A percentile compares a stretch with the other conserved stretches of the same genome.
These are phyloP conservation scores for Xylaria sp. DNA, from an alignment of 2,329 filamentous ascomycete genomes.

Conservation along the genomic window DNA sequence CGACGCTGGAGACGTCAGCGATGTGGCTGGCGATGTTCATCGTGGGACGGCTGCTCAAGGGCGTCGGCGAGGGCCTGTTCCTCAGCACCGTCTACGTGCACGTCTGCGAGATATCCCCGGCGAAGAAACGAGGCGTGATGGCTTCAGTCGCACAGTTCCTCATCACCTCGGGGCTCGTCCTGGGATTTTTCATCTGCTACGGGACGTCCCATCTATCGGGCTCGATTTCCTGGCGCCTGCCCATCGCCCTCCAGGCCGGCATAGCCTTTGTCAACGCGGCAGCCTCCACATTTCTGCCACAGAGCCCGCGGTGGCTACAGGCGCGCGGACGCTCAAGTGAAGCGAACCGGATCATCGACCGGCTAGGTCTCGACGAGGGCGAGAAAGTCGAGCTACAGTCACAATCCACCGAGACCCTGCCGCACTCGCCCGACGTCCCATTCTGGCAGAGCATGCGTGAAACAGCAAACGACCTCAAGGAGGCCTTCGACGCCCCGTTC, in stretches of 20 bases:
- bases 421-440: slow-evolving; percentile 45
- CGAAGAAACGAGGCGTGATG: slow-evolving; percentile 61
- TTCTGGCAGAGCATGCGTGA: slow-evolving; percentile 47
- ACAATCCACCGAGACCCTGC: slow-evolving; percentile 8
- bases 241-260: slow-evolving; percentile 56
- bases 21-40: slow-evolving; percentile 44
- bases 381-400: slow-evolving; percentile 42
- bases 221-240: slow-evolving; percentile 67
- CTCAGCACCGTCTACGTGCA: slow-evolving; percentile 64
- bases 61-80: slow-evolving; percentile 67
- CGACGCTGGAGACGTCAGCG: slow-evolving; percentile 41
- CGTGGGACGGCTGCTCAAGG: slow-evolving; percentile 64
- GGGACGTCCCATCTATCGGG: slow-evolving; percentile 56
- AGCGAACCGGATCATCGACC: slow-evolving; percentile 54
- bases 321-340: slow-evolving; percentile 56
- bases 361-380: slow-evolving; percentile 57
- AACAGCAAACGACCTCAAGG: slow-evolving; percentile 49
- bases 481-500: slow-evolving; percentile 52
- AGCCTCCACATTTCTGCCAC: slow-evolving; percentile 52
- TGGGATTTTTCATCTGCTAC: slow-evolving; percentile 71
- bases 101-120: slow-evolving; percentile 69
- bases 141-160: slow-evolving; percentile 65
- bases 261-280: slow-evolving; percentile 50
- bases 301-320: slow-evolving; percentile 68
- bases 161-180: slow-evolving; percentile 61